Evolutionary conservation across 2,329 filamentous ascomycete genomes (phyloP), one percentile per base, ranked within the genome.

Genomic region (Coniochaeta ligniaria): DNA sequence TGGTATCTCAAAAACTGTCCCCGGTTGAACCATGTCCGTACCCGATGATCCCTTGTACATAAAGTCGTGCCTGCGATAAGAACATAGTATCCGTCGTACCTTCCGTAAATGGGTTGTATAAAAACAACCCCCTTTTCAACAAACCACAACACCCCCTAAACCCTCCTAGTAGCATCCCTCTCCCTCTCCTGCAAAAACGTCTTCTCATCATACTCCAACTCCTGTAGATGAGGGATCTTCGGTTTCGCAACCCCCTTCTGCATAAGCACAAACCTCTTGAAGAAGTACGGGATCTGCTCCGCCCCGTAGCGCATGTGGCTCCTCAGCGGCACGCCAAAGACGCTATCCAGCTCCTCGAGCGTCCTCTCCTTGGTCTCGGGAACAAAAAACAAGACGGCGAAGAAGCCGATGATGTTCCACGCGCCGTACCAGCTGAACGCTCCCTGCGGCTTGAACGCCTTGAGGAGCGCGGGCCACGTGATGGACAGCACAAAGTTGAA

Each of bases 381-480:
- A 56, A 75, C 69, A 59, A 75, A 68, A 36, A 75, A 66, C 26
- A 73, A 61, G 2, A 79, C 75, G 6, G 74, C 67, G 45, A 79
- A 69, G 66, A 77, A 81, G 7, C 78, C 79, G 3, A 77, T 60
- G 0, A 80, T 65, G 64, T 82, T 82, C 78, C 78, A 81, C 7
- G 66, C 74, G 1, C 76, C 79, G 61, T 82, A 82, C 73, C 76
- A 82, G 6, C 73, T 71, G 63, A 82, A 82, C 1, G 76, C 79
- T 50, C 80, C 80, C 60, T 78, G 74, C 5, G 74, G 71, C 22
- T 72, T 76, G 69, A 80, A 80, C 0, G 76, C 72, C n/a, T 66
- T 66, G 33, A 76, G 71, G 38, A 82, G 65, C 1, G 74, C 72
- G 9, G 79, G 77, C 77, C 78, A 82, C 8, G 80, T 82, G 7